Evolutionary conservation across 208 protist genomes (phyloP), one percentile per base, ranked within the genome.

Genomic region (Crithidia fasciculata): DNA sequence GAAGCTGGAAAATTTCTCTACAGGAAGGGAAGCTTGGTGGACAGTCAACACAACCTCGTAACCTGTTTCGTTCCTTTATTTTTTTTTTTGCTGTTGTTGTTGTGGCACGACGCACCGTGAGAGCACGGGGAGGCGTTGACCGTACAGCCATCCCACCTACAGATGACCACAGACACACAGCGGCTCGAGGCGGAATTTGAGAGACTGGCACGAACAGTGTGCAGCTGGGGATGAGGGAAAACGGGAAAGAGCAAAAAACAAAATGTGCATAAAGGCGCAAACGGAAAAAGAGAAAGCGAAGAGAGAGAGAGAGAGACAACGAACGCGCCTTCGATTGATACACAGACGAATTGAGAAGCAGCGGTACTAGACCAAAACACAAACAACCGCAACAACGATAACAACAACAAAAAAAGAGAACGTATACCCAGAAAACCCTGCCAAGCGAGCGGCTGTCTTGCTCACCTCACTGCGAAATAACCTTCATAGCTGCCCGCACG

Each of bases 401-500:
- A n/a, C 16, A 60, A 58, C 45, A 58, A 45, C 7, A 70, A 52
- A 40, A 69, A 39, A 69, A n/a, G 56, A 56, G 53, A 41, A 50
- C 28, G 28, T 28, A 0, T 28, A 28, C 28, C 28, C 28, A 61
- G n/a, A 71, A 61, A 3, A 0, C 1, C 7, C 12, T 9, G 19
- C n/a, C 39, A 8, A 49, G 5, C 4, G 45, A 19, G 54, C 5
- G 19, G 18, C n/a, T 39, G 8, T 66, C n/a, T 39, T 62, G 36
- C 18, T 15, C 40, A 47, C 15, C 12, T 83, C 65, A 94, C 43
- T 85, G 18, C 0, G 73, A 56, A 55, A 93, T 91, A 9, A 85
- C 74, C 54, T 86, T 85, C 62, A 93, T 86, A 6, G 80, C 84
- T 0, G 84, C 80, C 10, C 80, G 85, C 19, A 96, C 71, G 57